Base-by-base conservation (phyloP, 495 filamentous ascomycete species). In the Wilcoxina mikolae region DNA sequence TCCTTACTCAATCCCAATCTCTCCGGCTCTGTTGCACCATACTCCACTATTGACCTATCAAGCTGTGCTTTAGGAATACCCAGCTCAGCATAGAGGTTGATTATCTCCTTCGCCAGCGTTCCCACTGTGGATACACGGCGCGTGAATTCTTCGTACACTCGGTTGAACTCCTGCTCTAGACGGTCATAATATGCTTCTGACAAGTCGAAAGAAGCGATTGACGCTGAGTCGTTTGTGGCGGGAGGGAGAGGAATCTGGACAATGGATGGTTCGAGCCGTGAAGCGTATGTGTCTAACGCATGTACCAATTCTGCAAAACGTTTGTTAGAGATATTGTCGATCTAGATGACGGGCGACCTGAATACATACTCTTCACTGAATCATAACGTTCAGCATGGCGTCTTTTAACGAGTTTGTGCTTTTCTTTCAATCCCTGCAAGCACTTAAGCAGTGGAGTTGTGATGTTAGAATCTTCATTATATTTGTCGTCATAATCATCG, bases 91-190 rank as follows among this genome's bases (percentile, higher is more conserved):
- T 91, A 99, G 2, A 96, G 75, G 60, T 83, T 83, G 65, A 99
- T 88, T 49, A 94, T 87, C 45, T 94, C 81, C 57, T 93, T 85
- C 2, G 78, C 77, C 0, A 87, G 68, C 9, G 78, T 68, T 65
- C 83, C 78, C n/a, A 95, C 87, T 3, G 75, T 78, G 1, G 74
- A 73, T 23, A 93, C 70, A 33, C 91, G 84, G 33, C 81, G 82
- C 33, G 78, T 83, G 62, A 95, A 99, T 67, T 95, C 93, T 67
- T 95, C 85, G 65, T 95, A 95, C 23, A 99, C 86, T 28, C 86
- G 78, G 3, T 84, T 83, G 57, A 95, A 96, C 69, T 96, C 93
- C 20, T 78, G 75, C 64, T 99, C 88, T 29, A 99, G 74, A 20
- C 82, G 78, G 17, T 83, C 79, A 28, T 94, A 83, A 65, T 95